These are phyloP conservation scores for Phytopythium delawarense DNA, from an alignment of 352 stramenopile species.

Conservation along the genomic window DNA sequence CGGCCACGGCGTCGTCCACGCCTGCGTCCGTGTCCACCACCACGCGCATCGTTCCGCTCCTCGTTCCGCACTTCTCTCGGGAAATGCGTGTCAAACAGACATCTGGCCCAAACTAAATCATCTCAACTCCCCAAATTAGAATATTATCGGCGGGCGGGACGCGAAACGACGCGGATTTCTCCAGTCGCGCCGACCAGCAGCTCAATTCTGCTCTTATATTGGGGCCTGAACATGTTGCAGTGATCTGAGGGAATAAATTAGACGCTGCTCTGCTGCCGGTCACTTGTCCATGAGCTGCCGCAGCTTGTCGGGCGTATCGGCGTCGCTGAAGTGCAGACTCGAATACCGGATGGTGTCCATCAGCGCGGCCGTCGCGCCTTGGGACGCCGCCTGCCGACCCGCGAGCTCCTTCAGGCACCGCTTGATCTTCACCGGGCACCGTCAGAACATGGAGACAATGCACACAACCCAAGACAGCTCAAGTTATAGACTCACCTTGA, in stretches of 20 bases:
- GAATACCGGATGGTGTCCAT: constrained; percentile 49
- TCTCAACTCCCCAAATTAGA: background rate
- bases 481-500: constrained; percentile 31
- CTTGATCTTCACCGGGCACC: constrained; percentile 36
- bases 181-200: background rate
- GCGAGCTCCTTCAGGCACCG: constrained; percentile 49
- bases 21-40: constrained; percentile 79
- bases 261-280: background rate
- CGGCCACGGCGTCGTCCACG: constrained; percentile 72
- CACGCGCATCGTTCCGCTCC: constrained; percentile 26
- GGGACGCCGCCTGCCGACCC: constrained; percentile 24
- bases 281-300: constrained; percentile 32
- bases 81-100: background rate
- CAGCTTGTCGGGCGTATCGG: constrained; percentile 41
- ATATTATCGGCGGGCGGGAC: background rate
- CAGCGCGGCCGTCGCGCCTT: constrained; percentile 31
- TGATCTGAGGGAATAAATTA: constrained; percentile 3
- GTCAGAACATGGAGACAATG: background rate
- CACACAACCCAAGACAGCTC: background rate
- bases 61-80: background rate
- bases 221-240: background rate
- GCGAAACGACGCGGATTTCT: background rate
- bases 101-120: too few relatives aligned
- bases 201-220: background rate
- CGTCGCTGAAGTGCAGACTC: constrained; percentile 49